Base-by-base conservation (phyloP, 1,284 basidiomycete genomes). In the Fomitopsis betulina region DNA sequence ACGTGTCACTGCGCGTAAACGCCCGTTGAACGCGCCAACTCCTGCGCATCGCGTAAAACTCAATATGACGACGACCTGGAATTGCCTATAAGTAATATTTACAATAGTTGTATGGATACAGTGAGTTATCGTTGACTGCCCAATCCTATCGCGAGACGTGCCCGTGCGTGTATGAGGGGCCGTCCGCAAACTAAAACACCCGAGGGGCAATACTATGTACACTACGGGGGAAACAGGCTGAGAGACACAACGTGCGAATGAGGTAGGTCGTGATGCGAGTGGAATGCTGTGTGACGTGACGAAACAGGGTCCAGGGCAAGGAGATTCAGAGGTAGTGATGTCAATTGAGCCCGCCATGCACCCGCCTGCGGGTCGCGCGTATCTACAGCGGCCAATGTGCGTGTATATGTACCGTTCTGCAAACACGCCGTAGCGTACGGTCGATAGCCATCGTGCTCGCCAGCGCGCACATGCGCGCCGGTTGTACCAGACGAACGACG, bases 21-120 rank as follows among this genome's bases (percentile, higher is more conserved):
- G 45, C 45, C 25, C 45, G 12, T 3, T 17, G 9, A 12, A 30
- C 25, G 45, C 17, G 25, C 25, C 25, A 1, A 27, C 25, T 4
- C 39, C 39, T 19, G 39, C 21, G 39, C 39, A 42, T n/a, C 39
- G n/a, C 39, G 39, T 19, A n/a, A n/a, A 3, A 21, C 2, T 15
- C 35, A 37, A 37, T 19, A 43, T 19, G 17, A 43, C 27, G 27
- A 32, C 2, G 45, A 15, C 25, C 1, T 27, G 47, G 9, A n/a
- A 21, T 50, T 53, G 25, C 21, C 8, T 30, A 53, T 55, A 45
- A 43, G 30, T n/a, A n/a, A n/a, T n/a, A n/a, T n/a, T 55, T 55
- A 55, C 40, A 55, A n/a, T 45, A 45, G n/a, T 23, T 13, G n/a
- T 55, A 55, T 43, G 40, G 53, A 55, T 55, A 55, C 53, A 55